Percentiles rank a stretch among this genome's conserved stretches.
These are phyloP conservation scores for Phytophthora meadii DNA, from an alignment of 352 stramenopile genomes.

Conservation along the genomic window DNA sequence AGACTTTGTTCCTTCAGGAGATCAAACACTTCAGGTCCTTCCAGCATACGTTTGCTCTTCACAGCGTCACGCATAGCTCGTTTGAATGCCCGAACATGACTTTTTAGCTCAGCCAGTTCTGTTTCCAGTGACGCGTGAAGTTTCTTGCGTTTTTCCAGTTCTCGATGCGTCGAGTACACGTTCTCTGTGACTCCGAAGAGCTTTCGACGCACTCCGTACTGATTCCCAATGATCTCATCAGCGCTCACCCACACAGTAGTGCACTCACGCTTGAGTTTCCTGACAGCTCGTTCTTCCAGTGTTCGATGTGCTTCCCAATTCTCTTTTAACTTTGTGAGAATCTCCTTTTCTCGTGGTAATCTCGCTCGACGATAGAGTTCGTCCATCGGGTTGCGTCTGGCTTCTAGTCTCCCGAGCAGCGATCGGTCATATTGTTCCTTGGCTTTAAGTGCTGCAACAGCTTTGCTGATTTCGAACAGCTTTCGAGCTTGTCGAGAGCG, in stretches of 20 bases:
- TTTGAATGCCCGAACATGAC: conserved; percentile 47
- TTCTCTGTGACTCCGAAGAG: conserved; percentile 77
- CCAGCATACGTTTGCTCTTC: conserved; percentile 54
- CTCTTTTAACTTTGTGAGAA: conserved; percentile 48
- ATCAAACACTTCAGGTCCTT: conserved; percentile 59
- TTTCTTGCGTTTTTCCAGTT: conserved; percentile 45
- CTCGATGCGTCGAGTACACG: conserved; percentile 67
- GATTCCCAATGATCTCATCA: conserved; percentile 54
- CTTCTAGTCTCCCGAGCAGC: conserved; percentile 54
- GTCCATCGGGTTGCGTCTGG: conserved; percentile 70
- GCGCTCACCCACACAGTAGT: conserved; percentile 36
- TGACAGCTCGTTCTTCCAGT: conserved; percentile 52
- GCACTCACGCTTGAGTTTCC: conserved; percentile 54
- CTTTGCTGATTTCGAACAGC: conserved; percentile 66
- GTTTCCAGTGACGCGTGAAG: conserved; percentile 37
- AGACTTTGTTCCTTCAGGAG: conserved; percentile 52
- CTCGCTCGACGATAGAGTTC: conserved; percentile 67
- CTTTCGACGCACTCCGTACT: conserved; percentile 48
- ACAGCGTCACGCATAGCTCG: conserved; percentile 49
- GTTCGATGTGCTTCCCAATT: conserved; percentile 59
- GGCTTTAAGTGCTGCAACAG: conserved; percentile 54
- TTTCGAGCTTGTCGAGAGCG: conserved; percentile 49
- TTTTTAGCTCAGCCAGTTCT: conserved; percentile 46
- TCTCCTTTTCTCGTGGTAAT: conserved; percentile 50
- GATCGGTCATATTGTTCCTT: conserved; percentile 68